Conservation (phyloP, 2,329 filamentous ascomycete genomes). For the Cercospora berteroae region DNA sequence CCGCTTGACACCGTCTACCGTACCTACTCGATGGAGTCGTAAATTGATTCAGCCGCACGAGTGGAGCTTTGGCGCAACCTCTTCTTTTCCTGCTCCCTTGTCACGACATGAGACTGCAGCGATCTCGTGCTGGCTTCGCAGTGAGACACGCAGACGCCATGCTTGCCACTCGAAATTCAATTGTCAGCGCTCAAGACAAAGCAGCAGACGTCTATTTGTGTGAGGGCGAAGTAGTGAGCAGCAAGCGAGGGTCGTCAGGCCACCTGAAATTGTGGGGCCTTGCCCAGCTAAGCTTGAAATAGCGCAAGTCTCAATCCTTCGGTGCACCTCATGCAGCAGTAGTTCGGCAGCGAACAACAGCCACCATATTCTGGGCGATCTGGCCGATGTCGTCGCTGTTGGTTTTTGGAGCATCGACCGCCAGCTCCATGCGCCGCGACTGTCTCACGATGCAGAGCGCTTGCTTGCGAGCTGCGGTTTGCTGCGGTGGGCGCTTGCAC, state of each 20-base stretch:
- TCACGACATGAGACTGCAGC: not conserved
- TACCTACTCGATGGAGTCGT: not conserved
- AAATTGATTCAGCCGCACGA: not conserved
- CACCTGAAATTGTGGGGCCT: not conserved
- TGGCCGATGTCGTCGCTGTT: slow-evolving; percentile 8
- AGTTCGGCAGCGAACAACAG: slow-evolving; percentile 5
- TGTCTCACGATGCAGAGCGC: not conserved
- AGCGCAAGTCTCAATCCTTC: slow-evolving; percentile 6
- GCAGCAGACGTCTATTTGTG: not conserved
- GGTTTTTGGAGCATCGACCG: not conserved
- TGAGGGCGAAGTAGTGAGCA: not conserved
- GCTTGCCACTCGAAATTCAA: not conserved
- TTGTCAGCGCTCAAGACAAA: not conserved
- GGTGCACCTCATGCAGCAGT: slow-evolving; percentile 1
- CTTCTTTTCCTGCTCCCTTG: not conserved
- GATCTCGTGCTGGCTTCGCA: not conserved
- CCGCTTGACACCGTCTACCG: not conserved
- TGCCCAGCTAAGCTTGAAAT: not conserved
- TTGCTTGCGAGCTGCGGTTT: slow-evolving; percentile 11
- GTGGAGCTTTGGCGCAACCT: not conserved
- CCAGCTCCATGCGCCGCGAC: not conserved
- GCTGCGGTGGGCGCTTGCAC: slow-evolving; percentile 10
- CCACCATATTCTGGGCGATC: not conserved
- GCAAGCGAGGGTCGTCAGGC: not conserved
- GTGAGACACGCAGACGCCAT: not conserved